These are phyloP conservation scores for Penicillium ochrochloron DNA, from an alignment of 495 filamentous ascomycete genomes.

Conservation along the genomic window DNA sequence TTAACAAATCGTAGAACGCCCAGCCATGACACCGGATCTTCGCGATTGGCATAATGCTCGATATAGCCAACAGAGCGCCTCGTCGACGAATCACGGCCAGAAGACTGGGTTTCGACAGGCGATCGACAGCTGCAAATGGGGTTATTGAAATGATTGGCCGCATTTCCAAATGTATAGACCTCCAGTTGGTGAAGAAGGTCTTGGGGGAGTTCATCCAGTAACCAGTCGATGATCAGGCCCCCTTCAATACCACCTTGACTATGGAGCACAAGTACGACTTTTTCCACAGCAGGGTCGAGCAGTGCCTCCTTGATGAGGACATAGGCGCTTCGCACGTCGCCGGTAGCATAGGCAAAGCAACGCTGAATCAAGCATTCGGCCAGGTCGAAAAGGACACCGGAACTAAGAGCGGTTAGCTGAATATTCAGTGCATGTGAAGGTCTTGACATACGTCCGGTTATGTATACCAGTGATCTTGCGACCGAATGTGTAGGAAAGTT, in stretches of 20 bases:
- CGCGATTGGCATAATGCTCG: conserved; percentile 82
- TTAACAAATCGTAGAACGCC: conserved; percentile 69
- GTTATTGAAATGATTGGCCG: conserved; percentile 89
- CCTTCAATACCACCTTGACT: conserved; percentile 83
- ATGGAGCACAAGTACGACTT: conserved; percentile 79
- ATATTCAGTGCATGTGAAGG: not conserved
- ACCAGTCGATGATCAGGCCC: conserved; percentile 75
- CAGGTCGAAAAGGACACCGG: conserved; percentile 73
- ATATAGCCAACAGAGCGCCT: conserved; percentile 62
- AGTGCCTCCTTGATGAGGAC: conserved; percentile 35
- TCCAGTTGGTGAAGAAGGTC: conserved; percentile 71
- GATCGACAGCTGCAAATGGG: conserved; percentile 50
- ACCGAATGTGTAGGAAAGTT: conserved; percentile 73
- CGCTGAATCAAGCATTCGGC: conserved; percentile 79
- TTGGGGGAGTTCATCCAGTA: conserved; percentile 75
- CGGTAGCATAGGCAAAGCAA: conserved; percentile 72
- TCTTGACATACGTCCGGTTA: conserved; percentile 64
- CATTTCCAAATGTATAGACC: conserved; percentile 84
- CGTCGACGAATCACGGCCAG: not conserved
- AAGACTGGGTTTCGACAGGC: not conserved
- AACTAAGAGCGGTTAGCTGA: conserved; percentile 15
- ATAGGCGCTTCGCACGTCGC: conserved; percentile 61
- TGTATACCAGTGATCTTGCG: conserved; percentile 79
- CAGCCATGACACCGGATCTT: conserved; percentile 76
- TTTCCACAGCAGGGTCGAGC: conserved; percentile 56